Conservation (phyloP, 2,329 filamentous ascomycete species). For the Arthroderma sp. region DNA sequence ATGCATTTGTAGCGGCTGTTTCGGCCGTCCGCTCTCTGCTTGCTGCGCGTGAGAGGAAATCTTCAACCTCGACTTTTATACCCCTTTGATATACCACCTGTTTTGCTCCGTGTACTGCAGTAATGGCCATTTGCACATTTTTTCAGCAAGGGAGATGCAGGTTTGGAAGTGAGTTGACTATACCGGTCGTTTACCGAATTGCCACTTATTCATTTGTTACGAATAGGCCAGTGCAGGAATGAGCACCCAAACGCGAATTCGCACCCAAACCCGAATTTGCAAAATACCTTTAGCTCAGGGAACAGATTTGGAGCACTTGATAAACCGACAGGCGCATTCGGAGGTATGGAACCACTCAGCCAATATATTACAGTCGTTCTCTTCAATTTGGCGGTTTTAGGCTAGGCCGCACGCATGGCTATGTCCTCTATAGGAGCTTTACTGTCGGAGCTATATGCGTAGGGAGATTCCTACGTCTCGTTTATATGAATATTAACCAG, state of each 20-base stretch:
- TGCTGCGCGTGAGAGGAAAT: too few relatives aligned
- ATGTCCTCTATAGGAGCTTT: neutral
- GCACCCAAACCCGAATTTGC: constrained; percentile 14
- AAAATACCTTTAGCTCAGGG: constrained; percentile 25
- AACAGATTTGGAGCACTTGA: constrained; percentile 48
- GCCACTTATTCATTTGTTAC: neutral
- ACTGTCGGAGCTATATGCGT: too few relatives aligned
- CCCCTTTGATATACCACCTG: too few relatives aligned
- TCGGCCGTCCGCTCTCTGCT: too few relatives aligned
- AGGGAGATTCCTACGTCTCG: too few relatives aligned
- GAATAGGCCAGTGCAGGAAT: constrained; percentile 43
- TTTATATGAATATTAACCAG: too few relatives aligned
- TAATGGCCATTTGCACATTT: constrained; percentile 46
- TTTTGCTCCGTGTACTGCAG: constrained; percentile 1
- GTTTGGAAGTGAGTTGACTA: constrained; percentile 43
- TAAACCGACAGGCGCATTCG: constrained; percentile 12
- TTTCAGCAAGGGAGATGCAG: constrained; percentile 53
- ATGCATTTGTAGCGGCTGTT: too few relatives aligned
- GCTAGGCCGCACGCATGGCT: neutral
- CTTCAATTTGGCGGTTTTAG: neutral
- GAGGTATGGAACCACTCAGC: constrained; percentile 6
- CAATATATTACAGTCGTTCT: too few relatives aligned
- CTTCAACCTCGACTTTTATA: too few relatives aligned
- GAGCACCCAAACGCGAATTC: constrained; percentile 38
- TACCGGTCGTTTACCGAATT: constrained; percentile 3